phyloP scores from a whole-genome alignment of 176 grass and related monocot species.

The Bolboschoenus planiculmis region DNA sequence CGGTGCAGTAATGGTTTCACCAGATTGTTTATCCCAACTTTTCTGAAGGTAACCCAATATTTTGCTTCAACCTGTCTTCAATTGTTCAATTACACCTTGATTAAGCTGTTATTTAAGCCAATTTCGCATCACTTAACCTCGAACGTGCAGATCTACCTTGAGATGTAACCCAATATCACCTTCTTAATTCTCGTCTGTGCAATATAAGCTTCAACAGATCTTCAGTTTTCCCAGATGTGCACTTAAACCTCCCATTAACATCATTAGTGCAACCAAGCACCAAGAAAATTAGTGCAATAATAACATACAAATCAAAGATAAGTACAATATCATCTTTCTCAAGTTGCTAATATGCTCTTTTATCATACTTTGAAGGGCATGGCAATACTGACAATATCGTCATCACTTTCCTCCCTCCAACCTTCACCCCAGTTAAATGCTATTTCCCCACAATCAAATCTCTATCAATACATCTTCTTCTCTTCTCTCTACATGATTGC shows the following conservation, averaged over 20 bases:
- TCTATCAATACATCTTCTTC: constrained; percentile 65
- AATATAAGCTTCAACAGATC: background rate
- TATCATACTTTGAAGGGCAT: constrained; percentile 47
- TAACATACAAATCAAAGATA: background rate
- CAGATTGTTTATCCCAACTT: background rate
- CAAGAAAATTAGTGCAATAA: background rate
- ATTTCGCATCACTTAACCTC: background rate
- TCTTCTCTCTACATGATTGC: constrained; percentile 80
- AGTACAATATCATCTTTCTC: no score
- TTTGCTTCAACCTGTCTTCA: background rate
- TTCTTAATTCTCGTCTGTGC: background rate
- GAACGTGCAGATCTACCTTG: background rate
- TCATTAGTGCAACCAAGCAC: background rate
- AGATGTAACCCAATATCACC: background rate
- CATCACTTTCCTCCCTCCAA: constrained; percentile 52
- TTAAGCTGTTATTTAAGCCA: background rate
- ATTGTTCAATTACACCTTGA: background rate
- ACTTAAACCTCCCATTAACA: background rate
- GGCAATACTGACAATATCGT: constrained; percentile 58
- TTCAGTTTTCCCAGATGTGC: background rate
- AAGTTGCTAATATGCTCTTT: background rate
- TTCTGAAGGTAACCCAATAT: background rate
- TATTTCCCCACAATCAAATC: constrained; percentile 43
- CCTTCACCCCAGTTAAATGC: constrained; percentile 37
- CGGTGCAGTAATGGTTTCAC: background rate